Base-by-base conservation (phyloP, 257 asterid species). In the Solanum lycopersicoides region DNA sequence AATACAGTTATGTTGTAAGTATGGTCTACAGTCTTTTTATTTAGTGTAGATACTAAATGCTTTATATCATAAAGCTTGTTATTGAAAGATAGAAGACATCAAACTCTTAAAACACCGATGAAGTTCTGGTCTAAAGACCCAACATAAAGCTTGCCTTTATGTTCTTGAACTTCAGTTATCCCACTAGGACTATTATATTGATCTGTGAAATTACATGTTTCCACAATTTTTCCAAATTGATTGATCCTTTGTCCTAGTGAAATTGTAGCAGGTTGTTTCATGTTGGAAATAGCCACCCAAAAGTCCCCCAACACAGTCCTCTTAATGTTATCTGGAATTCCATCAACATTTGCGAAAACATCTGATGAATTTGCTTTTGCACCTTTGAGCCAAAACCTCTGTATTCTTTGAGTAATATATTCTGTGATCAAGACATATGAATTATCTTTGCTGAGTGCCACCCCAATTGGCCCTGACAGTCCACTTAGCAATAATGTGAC, bases 251-350 rank as follows among this genome's bases (percentile, higher is more conserved):
- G 88, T 32, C 90, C 94, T 21, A 89, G 7, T 3, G 82, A 74
- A 74, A 74, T 37, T 39, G 32, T 37, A 5, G 95, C 88, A 47
- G 86, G 80, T 39, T 89, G 25, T 66, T 91, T 89, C 28, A 82
- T 88, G 23, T 89, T 86, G 37, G 88, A 72, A 5, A 92, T 92
- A 1, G 95, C 77, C 50, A 92, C 93, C 94, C 94, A 92, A 79
- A 92, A 93, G 53, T 92, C 93, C 73, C 94, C 94, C 13, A 86
- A 9, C 56, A 41, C 63, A 0, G 92, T 93, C 82, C 93, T 92
- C 84, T 86, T 90, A 5, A 93, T 93, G 80, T 91, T 91, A 60
- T 89, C 94, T 6, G 94, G 94, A 41, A 66, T 85, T 44, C 94
- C 94, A 9, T 88, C 88, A 10, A 93, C 89, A 2, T 83, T 63